Evolutionary conservation across 352 stramenopile species (phyloP), one percentile per base, ranked within the genome.

Genomic region (Phytophthora meadii): DNA sequence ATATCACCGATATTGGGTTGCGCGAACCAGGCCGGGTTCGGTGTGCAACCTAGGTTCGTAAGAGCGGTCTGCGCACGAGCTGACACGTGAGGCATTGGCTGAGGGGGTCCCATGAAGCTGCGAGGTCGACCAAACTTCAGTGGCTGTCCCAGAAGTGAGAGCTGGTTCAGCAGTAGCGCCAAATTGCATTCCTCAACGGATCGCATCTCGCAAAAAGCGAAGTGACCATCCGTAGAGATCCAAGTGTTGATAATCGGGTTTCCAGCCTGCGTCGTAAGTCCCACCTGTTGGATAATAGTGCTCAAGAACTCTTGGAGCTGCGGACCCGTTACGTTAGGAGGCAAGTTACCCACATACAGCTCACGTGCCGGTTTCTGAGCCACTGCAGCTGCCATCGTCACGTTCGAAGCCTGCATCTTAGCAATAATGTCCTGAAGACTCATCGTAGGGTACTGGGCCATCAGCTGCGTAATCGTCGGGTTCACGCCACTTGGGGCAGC

Each of bases 171-270:
- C 45, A 96, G 74, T 30, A 96, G 63, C 30, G 88, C 88, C 44
- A 96, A 73, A 58, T 93, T 96, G 54, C 87, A 95, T 65, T 96
- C 88, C 42, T 96, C 88, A 1, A 93, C 82, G 0, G 84, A 86
- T 5, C 88, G 83, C 88, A 96, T 96, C 65, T 96, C 88, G 34
- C 87, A 94, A 45, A 96, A 96, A 1, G 88, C 88, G 54, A 95
- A 96, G 32, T 94, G 87, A 24, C 87, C 87, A 42, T 95, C 88
- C 2, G 83, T 89, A 10, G 88, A 96, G 48, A 93, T 89, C 88
- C 88, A 96, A 56, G 87, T 93, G 58, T 84, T 91, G 40, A 93
- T 42, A 56, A 96, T 96, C 6, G 88, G 87, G 44, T 92, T 94
- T 1, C 88, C 88, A 15, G 84, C 82, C 40, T 94, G 83, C 12